Evolutionary conservation across 768 basidiomycete species (phyloP), one percentile per base, ranked within the genome.

Genomic region (Hericium rajendrae): DNA sequence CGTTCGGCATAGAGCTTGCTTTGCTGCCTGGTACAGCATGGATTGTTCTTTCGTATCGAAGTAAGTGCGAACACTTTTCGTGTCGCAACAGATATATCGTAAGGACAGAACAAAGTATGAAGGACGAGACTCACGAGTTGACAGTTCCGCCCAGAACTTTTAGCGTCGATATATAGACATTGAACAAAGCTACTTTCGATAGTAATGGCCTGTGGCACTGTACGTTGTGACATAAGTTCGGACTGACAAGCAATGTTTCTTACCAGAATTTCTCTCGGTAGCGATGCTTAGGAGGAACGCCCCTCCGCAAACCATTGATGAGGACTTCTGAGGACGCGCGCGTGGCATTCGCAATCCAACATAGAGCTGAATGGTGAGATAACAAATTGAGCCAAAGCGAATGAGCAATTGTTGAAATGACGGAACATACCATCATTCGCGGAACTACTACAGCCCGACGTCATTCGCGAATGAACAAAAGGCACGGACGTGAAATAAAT

Each of bases 271-370:
- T 85, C 6, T 77, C 70, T 37, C 77, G 77, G 60, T 79, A 74
- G 24, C 86, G 76, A 63, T 88, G 81, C 65, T 88, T 91, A 0
- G 85, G 80, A 11, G 87, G 73, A 1, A 88, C 82, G 2, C 91
- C 91, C 48, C 91, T 83, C 64, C 80, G 85, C n/a, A 84, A 71
- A 2, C 91, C 91, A 59, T 88, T 89, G 61, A 88, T 88, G 49
- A 92, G 65, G 20, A 90, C 76, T 66, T 94, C 88, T 28, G 71
- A 67, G 5, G 72, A 59, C 16, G 15, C 13, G 32, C 9, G 32
- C 24, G n/a, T 63, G 60, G 2, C 64, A 55, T 82, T 82, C 13
- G 83, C 78, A 2, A 81, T 71, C 84, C 85, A 94, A 55, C 81
- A 88, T 10, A 92, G 68, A 0, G 88, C 90, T 91, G 66, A 46